phyloP scores from a whole-genome alignment of 768 basidiomycete genomes.

The Pulveroboletus sp. region DNA sequence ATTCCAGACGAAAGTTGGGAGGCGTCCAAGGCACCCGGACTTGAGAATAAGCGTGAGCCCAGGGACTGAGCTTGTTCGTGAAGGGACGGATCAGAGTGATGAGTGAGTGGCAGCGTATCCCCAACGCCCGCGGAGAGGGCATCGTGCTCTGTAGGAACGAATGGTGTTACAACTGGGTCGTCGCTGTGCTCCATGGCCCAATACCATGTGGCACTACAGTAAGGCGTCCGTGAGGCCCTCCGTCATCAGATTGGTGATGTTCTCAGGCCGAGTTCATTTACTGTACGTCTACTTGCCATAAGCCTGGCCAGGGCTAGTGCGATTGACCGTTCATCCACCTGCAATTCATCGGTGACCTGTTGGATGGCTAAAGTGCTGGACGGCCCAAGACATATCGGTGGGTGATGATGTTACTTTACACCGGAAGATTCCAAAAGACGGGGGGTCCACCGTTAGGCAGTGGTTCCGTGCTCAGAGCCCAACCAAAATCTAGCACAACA shows the following conservation, averaged over 20 bases:
- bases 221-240: not conserved
- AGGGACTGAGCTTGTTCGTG: conserved; percentile 8
- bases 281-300: too few relatives aligned
- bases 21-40: not conserved
- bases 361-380: too few relatives aligned
- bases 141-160: conserved; percentile 21
- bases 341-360: too few relatives aligned
- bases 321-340: too few relatives aligned
- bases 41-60: conserved; percentile 5
- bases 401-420: too few relatives aligned
- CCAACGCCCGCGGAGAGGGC: not conserved
- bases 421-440: too few relatives aligned
- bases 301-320: too few relatives aligned
- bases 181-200: conserved; percentile 14
- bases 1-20: not conserved
- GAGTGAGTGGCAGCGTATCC: conserved; percentile 3
- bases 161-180: conserved; percentile 10
- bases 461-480: too few relatives aligned
- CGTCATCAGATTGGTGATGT: not conserved
- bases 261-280: too few relatives aligned
- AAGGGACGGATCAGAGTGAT: conserved; percentile 5
- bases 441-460: too few relatives aligned
- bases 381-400: too few relatives aligned
- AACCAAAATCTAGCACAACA: too few relatives aligned
- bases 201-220: not conserved